Evolutionary conservation across 1,284 basidiomycete genomes (phyloP).

Genomic region (Albatrellus sp.): DNA sequence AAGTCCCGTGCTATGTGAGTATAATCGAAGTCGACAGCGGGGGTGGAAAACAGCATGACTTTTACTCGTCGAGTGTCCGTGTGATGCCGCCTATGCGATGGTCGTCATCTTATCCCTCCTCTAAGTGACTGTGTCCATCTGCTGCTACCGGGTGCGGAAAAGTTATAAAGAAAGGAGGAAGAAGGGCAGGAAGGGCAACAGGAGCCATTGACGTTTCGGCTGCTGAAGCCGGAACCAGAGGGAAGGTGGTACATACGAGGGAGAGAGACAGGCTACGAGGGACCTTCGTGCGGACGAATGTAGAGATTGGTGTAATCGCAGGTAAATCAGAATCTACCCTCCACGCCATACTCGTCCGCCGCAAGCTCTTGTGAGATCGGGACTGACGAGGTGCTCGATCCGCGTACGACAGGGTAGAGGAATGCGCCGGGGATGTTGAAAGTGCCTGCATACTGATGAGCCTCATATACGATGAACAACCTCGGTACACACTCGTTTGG

Average conservation of each 20-base stretch:
- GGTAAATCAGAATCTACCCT: constrained; percentile 22
- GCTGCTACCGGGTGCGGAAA: constrained; percentile 4
- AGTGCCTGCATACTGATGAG: constrained; percentile 4
- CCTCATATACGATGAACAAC: not conserved
- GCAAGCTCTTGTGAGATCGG: constrained; percentile 5
- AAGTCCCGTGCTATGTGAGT: no score
- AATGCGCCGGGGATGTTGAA: constrained; percentile 9
- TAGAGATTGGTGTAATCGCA: constrained; percentile 57
- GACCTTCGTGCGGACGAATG: constrained; percentile 63
- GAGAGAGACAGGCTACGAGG: constrained; percentile 61
- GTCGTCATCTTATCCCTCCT: no score
- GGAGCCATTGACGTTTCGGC: constrained; percentile 37
- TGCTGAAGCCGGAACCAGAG: constrained; percentile 20
- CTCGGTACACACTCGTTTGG: constrained; percentile 17
- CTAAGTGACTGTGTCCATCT: not conserved
- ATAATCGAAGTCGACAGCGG: no score
- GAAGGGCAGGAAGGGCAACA: constrained; percentile 37
- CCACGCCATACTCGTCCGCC: constrained; percentile 5
- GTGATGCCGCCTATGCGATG: no score
- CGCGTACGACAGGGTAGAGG: constrained; percentile 2
- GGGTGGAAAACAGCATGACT: no score
- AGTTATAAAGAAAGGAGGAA: constrained; percentile 25
- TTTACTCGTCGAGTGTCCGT: no score
- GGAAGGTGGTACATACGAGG: constrained; percentile 28
- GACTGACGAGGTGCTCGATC: constrained; percentile 3